phyloP scores from a whole-genome alignment of 2,329 filamentous ascomycete genomes.

The Verticillium zaregamsianum region DNA sequence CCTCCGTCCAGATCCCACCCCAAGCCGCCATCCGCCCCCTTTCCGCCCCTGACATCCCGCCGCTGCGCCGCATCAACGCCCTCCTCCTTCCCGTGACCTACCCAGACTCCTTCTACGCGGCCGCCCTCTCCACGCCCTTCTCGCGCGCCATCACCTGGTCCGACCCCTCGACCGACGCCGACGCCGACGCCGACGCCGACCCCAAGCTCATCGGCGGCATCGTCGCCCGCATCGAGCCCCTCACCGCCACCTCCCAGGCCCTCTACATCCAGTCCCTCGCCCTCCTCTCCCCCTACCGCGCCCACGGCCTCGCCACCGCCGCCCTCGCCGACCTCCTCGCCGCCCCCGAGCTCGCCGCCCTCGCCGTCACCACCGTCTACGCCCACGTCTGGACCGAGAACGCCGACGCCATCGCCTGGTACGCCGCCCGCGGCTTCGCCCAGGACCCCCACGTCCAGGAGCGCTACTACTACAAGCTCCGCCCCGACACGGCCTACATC shows the following conservation, averaged over 20 bases:
- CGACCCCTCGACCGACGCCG: conserved; percentile 27
- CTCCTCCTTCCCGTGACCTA: conserved; percentile 62
- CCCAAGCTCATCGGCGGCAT: conserved; percentile 57
- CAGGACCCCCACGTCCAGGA: conserved; percentile 41
- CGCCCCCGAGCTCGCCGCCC: conserved; percentile 28
- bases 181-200: conserved; percentile 12
- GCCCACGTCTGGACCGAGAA: conserved; percentile 69
- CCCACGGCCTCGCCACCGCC: conserved; percentile 53
- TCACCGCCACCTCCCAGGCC: conserved; percentile 33
- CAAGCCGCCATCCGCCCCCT: conserved; percentile 51
- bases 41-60: conserved; percentile 46
- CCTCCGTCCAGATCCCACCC: conserved; percentile 27
- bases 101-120: conserved; percentile 60
- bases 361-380: conserved; percentile 41
- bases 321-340: conserved; percentile 50
- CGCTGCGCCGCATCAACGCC: conserved; percentile 60
- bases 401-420: conserved; percentile 60
- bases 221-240: conserved; percentile 58
- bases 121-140: conserved; percentile 45
- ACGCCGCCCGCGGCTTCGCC: conserved; percentile 52
- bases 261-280: conserved; percentile 64
- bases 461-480: conserved; percentile 59
- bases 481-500: conserved; percentile 58
- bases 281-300: conserved; percentile 59
- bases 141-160: conserved; percentile 58